A percentile compares a stretch with the other conserved stretches of the same genome.
These are phyloP conservation scores for Pythium phragmitis DNA, from an alignment of 352 stramenopile genomes.

Conservation along the genomic window DNA sequence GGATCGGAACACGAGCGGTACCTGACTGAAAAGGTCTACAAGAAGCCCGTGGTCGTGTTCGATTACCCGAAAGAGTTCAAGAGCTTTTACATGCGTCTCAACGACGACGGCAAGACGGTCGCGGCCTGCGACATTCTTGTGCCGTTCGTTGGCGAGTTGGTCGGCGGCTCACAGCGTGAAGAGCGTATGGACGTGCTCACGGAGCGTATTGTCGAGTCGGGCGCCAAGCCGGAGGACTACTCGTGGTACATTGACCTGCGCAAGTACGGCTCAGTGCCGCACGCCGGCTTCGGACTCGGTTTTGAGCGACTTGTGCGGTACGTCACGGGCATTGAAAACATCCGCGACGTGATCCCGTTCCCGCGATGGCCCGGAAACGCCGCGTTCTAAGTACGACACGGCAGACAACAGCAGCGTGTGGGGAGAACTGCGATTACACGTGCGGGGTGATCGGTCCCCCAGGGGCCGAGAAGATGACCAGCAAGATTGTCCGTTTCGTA, in stretches of 20 bases:
- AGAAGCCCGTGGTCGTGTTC: conserved; percentile 96
- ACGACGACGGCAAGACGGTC: conserved; percentile 96
- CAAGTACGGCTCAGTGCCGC: conserved; percentile 93
- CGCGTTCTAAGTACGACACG: conserved; percentile 59
- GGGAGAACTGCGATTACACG: too few relatives aligned
- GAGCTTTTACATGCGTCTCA: conserved; percentile 99
- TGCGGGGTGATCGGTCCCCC: too few relatives aligned
- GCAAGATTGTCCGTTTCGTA: background rate
- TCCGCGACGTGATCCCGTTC: conserved; percentile 98
- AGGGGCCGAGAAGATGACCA: background rate
- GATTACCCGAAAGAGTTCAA: conserved; percentile 99
- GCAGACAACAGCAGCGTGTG: too few relatives aligned
- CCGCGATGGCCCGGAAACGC: conserved; percentile 96
- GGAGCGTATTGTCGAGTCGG: conserved; percentile 61
- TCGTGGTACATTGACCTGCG: conserved; percentile 98
- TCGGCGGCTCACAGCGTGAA: conserved; percentile 97
- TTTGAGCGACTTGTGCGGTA: conserved; percentile 99
- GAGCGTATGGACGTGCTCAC: conserved; percentile 92
- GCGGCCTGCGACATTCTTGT: conserved; percentile 97
- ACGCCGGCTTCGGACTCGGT: conserved; percentile 97
- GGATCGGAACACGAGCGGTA: conserved; percentile 97
- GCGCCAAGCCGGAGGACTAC: conserved; percentile 83
- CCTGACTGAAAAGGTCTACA: conserved; percentile 89
- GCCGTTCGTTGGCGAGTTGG: conserved; percentile 96
- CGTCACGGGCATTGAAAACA: conserved; percentile 99